Conservation (phyloP, 805 yeast genomes). For the Diddensiella transvaalensis region DNA sequence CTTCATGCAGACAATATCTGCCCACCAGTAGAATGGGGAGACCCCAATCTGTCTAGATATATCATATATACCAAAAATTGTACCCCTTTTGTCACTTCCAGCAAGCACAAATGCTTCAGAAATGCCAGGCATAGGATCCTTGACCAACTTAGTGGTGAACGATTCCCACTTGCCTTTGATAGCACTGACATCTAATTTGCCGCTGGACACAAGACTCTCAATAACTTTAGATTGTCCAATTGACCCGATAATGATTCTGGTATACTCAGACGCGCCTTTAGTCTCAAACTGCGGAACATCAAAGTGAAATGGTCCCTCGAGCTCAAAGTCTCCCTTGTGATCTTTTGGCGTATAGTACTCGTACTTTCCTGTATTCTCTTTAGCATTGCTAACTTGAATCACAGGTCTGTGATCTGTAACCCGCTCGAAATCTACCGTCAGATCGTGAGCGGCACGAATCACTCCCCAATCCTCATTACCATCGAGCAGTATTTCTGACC, state of each 20-base stretch:
- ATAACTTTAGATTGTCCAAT: conserved; percentile 15
- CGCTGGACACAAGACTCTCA: conserved; percentile 10
- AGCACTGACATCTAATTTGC: conserved; percentile 14
- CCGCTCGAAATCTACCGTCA: conserved; percentile 15
- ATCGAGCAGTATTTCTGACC: conserved; percentile 21
- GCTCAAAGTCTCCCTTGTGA: conserved; percentile 4
- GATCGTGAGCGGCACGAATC: conserved; percentile 17
- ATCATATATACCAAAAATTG: conserved; percentile 17
- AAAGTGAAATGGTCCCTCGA: conserved; percentile 11
- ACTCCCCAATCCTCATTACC: conserved; percentile 20
- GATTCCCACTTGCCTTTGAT: conserved; percentile 19
- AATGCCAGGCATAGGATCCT: conserved; percentile 8
- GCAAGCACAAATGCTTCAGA: conserved; percentile 16
- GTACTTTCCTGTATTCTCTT: conserved; percentile 15
- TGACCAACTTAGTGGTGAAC: conserved; percentile 7
- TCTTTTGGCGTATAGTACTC: conserved; percentile 11
- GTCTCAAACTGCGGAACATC: conserved; percentile 4
- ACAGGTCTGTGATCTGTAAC: conserved; percentile 12
- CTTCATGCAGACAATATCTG: conserved; percentile 11
- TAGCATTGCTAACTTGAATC: conserved; percentile 6
- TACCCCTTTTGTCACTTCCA: conserved; percentile 19
- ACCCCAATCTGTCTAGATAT: conserved; percentile 20
- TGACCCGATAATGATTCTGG: conserved; percentile 18
- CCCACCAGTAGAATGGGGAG: conserved; percentile 20
- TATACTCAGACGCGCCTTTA: conserved; percentile 3